Evolutionary conservation across 306 rosid genomes (phyloP).

Genomic region (Acacia melanoxylon): DNA sequence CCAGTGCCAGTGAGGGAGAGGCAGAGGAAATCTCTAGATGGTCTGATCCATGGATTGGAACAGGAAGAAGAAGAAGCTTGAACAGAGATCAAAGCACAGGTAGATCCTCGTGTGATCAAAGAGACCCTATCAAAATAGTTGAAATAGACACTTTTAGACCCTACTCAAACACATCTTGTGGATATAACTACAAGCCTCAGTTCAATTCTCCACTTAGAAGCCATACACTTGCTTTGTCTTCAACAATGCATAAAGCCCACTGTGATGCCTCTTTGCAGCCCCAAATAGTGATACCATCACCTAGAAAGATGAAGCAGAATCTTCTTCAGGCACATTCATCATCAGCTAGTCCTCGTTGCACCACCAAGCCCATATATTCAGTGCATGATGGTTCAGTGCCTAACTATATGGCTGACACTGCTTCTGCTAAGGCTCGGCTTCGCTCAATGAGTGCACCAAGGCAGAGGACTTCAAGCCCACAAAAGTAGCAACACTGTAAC

Average conservation of each 20-base stretch:
- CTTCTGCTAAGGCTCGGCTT: constrained; percentile 51
- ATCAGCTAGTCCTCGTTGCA: constrained; percentile 43
- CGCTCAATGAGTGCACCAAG: constrained; percentile 54
- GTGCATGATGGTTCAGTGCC: constrained; percentile 26
- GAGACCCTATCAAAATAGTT: constrained; percentile 51
- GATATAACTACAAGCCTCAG: constrained; percentile 18
- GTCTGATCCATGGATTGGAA: constrained; percentile 34
- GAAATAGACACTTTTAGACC: constrained; percentile 56
- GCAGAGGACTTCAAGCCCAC: constrained; percentile 40
- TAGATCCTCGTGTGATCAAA: constrained; percentile 48
- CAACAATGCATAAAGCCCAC: constrained; percentile 6
- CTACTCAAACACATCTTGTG: not conserved
- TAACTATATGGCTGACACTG: constrained; percentile 61
- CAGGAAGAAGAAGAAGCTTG: constrained; percentile 8
- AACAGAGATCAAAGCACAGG: constrained; percentile 30
- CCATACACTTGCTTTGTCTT: not conserved
- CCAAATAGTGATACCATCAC: constrained; percentile 38
- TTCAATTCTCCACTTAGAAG: constrained; percentile 24
- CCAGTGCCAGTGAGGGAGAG: constrained; percentile 36
- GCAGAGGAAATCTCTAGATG: constrained; percentile 31
- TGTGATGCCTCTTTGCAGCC: constrained; percentile 24
- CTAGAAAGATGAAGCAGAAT: constrained; percentile 35
- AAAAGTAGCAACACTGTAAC: constrained; percentile 24
- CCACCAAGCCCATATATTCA: constrained; percentile 1
- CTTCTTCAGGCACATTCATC: constrained; percentile 31